Evolutionary conservation across 2,329 filamentous ascomycete species (phyloP).

Genomic region (Truncatella angustata): DNA sequence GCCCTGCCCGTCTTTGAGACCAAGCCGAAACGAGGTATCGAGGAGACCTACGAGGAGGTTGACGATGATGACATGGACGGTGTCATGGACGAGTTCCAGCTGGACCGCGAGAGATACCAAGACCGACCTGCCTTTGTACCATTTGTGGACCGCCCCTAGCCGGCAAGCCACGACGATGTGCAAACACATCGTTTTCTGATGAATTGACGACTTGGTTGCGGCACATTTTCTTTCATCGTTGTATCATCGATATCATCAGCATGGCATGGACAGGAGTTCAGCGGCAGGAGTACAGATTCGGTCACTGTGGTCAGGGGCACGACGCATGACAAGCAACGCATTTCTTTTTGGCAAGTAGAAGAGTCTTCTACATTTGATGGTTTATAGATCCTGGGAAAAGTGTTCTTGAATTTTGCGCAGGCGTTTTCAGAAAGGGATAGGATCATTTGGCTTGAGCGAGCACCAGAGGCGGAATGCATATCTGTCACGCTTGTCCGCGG

Average conservation of each 20-base stretch:
- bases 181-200: not conserved
- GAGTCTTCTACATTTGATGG: no score
- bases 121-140: slow-evolving; percentile 9
- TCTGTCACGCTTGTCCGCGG: no score
- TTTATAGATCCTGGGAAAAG: not conserved
- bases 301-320: no score
- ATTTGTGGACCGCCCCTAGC: slow-evolving; percentile 5
- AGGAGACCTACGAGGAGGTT: not conserved
- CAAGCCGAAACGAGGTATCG: not conserved
- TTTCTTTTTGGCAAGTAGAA: no score
- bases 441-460: not conserved
- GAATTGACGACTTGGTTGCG: not conserved
- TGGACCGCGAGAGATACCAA: slow-evolving; percentile 8
- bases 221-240: not conserved
- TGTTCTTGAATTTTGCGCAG: not conserved
- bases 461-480: no score
- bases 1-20: not conserved
- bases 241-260: not conserved
- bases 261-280: not conserved
- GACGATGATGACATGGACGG: slow-evolving; percentile 7
- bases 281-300: not conserved
- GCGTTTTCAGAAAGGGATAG: not conserved
- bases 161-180: no score
- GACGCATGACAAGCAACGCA: no score
- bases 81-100: not conserved